Base-by-base conservation (phyloP, 495 filamentous ascomycete genomes). In the Evansstolkia leycettana region DNA sequence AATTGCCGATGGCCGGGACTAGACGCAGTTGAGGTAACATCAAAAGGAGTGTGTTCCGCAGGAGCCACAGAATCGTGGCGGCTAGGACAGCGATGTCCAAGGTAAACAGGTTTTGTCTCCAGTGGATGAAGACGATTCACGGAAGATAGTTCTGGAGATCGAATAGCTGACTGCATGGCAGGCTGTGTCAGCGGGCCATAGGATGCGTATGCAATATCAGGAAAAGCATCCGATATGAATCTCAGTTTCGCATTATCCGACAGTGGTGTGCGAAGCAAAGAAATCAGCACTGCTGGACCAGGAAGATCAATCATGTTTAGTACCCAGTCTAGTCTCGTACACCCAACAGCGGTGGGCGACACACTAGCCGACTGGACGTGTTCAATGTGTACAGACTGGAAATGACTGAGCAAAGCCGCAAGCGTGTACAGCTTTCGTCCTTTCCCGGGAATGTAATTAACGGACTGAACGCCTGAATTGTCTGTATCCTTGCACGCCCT, bases 271-370 rank as follows among this genome's bases (percentile, higher is more conserved):
- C 59, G 46, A 6, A 60, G 47, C 11, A 80, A 48, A 7, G 58
- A 58, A 7, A 58, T 50, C 27, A 84, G 56, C 7, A 64, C 38
- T 9, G 58, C 44, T 12, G 58, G 37, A 42, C 75, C 70, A 1
- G 79, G 76, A 16, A 81, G 62, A 40, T 79, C 64, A 34, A 87
- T 70, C 82, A 87, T 84, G 37, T 84, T 67, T 29, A 55, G 51
- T 33, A 62, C 67, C 82, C 82, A 87, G 52, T 84, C 70, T 11
- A 66, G 51, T 10, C 47, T 37, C 32, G 50, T 38, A 17, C 38
- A 23, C 16, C 39, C 31, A 10, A 46, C 40, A 16, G 43, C 40
- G 35, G 24, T 38, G 12, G 37, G 35, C 16, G 37, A 38, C 12
- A 48, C 51, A 37, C 14, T 50, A 41, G 26, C 56, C 46, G 38